Evolutionary conservation across 2,329 filamentous ascomycete genomes (phyloP), one percentile per base, ranked within the genome.

Genomic region (Stachybotrys elegans): DNA sequence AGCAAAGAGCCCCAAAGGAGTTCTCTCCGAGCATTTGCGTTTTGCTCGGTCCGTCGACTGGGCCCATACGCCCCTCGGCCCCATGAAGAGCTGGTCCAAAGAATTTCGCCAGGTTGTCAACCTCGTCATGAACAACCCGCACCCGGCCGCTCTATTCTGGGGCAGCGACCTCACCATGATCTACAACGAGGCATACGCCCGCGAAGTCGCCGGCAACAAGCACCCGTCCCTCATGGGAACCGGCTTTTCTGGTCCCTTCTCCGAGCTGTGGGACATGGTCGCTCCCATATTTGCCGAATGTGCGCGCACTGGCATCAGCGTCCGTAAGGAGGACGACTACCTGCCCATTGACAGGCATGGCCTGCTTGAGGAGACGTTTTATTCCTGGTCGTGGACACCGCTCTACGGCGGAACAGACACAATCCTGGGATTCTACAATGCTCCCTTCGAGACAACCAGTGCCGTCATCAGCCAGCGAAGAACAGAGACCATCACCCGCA

Each of bases 141-240:
- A 62, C 22, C 74, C 75, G 1, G 70, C 71, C 3, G 75, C 73
- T 2, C 70, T 81, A 61, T 83, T 83, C 53, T 83, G 79, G 79
- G 79, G 79, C 2, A 68, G 67, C 14, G 79, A 83, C 23, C 64
- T 82, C 40, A 74, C 81, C 4, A 77, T 79, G 42, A 73, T 84
- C 4, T 84, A 84, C 59, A 84, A 84, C 45, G 79, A 83, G 55
- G 73, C 78, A 0, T 83, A 67, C 27, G 62, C 81, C 39, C 59
- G 66, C 32, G 57, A 75, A 31, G 70, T 83, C 5, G 79, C 79
- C 7, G 81, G 80, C 4, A 75, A 81, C 50, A 83, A 83, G 48
- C 80, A 84, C 48, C 80, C 80, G 0, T 58, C 58, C 1, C 61
- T 84, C 20, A 81, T 84, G 71, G 81, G 81, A 0, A 75, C 75